These are phyloP conservation scores for Colletotrichum somersetense DNA, from an alignment of 2,329 filamentous ascomycete genomes.

Conservation along the genomic window DNA sequence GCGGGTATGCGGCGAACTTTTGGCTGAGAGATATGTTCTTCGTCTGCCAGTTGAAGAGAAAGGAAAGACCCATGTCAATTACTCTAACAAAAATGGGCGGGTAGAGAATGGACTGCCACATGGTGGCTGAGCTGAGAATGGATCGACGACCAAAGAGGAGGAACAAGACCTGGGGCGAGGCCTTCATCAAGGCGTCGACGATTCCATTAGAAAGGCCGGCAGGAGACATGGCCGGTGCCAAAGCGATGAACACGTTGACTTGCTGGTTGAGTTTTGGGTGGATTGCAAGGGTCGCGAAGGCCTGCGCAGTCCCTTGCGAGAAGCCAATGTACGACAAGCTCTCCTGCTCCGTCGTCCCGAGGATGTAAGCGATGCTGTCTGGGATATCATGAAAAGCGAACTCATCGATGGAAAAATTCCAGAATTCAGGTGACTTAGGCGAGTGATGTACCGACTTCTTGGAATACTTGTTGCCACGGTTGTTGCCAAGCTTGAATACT, in stretches of 20 bases:
- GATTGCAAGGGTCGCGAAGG: slow-evolving; percentile 92
- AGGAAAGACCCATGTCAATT: slow-evolving; percentile 84
- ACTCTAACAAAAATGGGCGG: slow-evolving; percentile 91
- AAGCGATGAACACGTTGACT: slow-evolving; percentile 94
- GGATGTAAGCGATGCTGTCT: slow-evolving; percentile 91
- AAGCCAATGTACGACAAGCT: slow-evolving; percentile 97
- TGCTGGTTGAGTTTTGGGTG: slow-evolving; percentile 93
- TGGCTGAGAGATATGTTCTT: slow-evolving; percentile 87
- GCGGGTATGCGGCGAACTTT: slow-evolving; percentile 94
- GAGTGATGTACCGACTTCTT: slow-evolving; percentile 88
- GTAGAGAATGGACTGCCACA: slow-evolving; percentile 97
- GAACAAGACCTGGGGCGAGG: slow-evolving; percentile 91
- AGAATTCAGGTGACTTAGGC: slow-evolving; percentile 83
- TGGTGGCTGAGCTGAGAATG: slow-evolving; percentile 91
- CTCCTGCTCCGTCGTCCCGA: slow-evolving; percentile 83
- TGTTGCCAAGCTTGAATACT: slow-evolving; percentile 82
- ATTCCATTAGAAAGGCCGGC: slow-evolving; percentile 90
- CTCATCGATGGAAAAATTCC: slow-evolving; percentile 98
- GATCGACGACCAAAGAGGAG: slow-evolving; percentile 92
- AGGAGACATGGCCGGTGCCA: slow-evolving; percentile 96
- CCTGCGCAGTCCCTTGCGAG: slow-evolving; percentile 96
- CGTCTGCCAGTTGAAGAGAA: slow-evolving; percentile 91
- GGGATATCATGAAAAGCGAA: slow-evolving; percentile 99
- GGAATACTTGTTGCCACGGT: slow-evolving; percentile 98
- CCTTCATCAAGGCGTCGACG: slow-evolving; percentile 92